Conservation (phyloP, 441 rosid species). For the Euphorbia celastroides region DNA sequence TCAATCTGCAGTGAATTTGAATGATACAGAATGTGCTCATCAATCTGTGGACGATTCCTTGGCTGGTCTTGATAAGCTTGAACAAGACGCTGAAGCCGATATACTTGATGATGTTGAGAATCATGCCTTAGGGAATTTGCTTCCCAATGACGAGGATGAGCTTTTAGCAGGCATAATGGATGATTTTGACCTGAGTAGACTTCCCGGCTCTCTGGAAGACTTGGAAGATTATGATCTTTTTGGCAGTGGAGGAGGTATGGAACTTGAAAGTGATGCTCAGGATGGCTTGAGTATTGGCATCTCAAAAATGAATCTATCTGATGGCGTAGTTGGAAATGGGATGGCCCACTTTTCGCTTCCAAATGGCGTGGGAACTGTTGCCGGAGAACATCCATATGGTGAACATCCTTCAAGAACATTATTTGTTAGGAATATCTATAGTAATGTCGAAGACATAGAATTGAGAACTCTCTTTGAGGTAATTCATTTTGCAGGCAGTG, state of each 20-base stretch:
- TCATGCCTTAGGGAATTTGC: slow-evolving; percentile 52
- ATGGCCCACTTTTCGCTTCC: slow-evolving; percentile 45
- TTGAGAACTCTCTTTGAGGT: slow-evolving; percentile 90
- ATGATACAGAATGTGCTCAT: slow-evolving; percentile 29
- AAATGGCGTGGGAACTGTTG: slow-evolving; percentile 76
- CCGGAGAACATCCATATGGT: slow-evolving; percentile 97
- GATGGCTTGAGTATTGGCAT: slow-evolving; percentile 54
- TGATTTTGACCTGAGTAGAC: slow-evolving; percentile 64
- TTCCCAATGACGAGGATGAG: slow-evolving; percentile 87
- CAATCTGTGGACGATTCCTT: slow-evolving; percentile 42
- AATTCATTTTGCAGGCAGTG: slow-evolving; percentile 16
- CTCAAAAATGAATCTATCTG: slow-evolving; percentile 60
- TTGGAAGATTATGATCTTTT: slow-evolving; percentile 86
- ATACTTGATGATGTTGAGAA: slow-evolving; percentile 40
- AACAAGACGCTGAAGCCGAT: slow-evolving; percentile 35
- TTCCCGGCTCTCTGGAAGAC: slow-evolving; percentile 71
- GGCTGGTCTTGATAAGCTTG: slow-evolving; percentile 32
- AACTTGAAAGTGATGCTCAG: slow-evolving; percentile 58
- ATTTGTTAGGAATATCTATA: slow-evolving; percentile 94
- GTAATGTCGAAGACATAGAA: slow-evolving; percentile 94
- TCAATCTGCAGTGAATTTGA: slow-evolving; percentile 33
- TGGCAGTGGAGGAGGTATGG: slow-evolving; percentile 98
- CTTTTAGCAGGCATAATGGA: slow-evolving; percentile 88
- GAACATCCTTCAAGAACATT: slow-evolving; percentile 99
- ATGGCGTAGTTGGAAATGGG: slow-evolving; percentile 58